phyloP scores from a whole-genome alignment of 1,284 basidiomycete genomes.

The Tylopilus sp. region DNA sequence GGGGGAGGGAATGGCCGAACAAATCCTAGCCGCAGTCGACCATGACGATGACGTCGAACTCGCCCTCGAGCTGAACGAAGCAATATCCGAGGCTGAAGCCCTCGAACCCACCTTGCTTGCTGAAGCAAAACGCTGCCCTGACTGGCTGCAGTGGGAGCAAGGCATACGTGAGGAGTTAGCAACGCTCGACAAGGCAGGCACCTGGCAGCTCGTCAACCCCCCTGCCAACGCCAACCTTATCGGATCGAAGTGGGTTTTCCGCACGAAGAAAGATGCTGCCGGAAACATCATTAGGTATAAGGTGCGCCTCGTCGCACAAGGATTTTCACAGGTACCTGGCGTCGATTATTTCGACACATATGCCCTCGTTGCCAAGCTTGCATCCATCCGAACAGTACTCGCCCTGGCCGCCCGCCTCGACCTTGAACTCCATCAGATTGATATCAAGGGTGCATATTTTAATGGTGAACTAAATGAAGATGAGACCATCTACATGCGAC shows the following conservation, averaged over 20 bases:
- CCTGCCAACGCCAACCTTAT: constrained; percentile 21
- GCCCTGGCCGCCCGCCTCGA: constrained; percentile 13
- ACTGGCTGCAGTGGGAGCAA: background rate
- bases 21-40: background rate
- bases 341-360: constrained; percentile 51
- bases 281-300: constrained; percentile 46
- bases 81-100: background rate
- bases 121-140: background rate
- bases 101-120: background rate
- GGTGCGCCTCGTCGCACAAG: constrained; percentile 49
- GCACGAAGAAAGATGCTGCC: constrained; percentile 39
- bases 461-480: background rate
- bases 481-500: background rate
- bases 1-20: background rate
- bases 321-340: constrained; percentile 49
- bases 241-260: constrained; percentile 47
- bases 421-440: background rate
- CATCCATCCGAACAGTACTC: constrained; percentile 38
- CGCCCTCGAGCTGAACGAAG: background rate
- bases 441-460: constrained; percentile 16
- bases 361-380: constrained; percentile 41
- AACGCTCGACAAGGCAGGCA: constrained; percentile 9
- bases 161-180: background rate
- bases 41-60: background rate
- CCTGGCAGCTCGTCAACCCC: constrained; percentile 19